Conservation (phyloP, 176 grass and related monocot genomes). For the Bolboschoenus planiculmis region DNA sequence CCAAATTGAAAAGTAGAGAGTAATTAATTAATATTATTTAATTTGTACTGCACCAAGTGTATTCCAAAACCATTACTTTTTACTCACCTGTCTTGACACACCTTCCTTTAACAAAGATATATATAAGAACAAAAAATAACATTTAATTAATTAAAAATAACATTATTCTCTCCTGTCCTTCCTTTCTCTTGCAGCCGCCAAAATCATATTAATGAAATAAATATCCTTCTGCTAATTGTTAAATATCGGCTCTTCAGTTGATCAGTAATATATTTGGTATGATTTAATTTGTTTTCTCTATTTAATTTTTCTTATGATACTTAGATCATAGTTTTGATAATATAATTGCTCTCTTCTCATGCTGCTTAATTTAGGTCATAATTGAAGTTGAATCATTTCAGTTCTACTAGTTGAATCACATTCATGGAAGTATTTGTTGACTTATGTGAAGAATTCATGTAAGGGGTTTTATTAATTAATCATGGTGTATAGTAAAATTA, state of each 20-base stretch:
- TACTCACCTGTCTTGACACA: background rate
- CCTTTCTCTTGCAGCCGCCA: background rate
- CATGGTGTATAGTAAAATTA: background rate
- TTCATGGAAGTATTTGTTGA: background rate
- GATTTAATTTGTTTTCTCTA: background rate
- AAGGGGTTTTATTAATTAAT: background rate
- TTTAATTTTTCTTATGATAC: background rate
- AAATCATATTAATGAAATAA: background rate
- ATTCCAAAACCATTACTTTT: background rate
- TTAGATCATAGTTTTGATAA: background rate
- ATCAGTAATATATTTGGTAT: background rate
- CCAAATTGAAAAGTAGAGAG: background rate
- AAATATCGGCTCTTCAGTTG: background rate
- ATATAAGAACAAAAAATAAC: conserved; percentile 1
- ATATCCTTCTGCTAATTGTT: background rate
- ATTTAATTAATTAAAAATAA: background rate
- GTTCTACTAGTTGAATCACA: background rate
- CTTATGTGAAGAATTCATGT: background rate
- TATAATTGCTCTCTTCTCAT: background rate
- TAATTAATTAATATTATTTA: background rate
- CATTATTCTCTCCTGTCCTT: no score
- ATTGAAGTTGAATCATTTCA: background rate
- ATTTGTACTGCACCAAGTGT: background rate
- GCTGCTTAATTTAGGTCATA: background rate
- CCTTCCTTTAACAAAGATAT: background rate